These are phyloP conservation scores for thale cress (Arabidopsis thaliana) DNA, from an alignment of 345 rosid genomes.

Conservation along the genomic window TAIR10.1 NC_003071.7:15839501-15840000, in stretches of 20 bases:
- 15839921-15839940: constrained; percentile 9
- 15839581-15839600: constrained; percentile 21
- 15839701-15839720: constrained; percentile 48
- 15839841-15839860: constrained; percentile 5
- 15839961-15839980: constrained; percentile 67
- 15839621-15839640: constrained; percentile 77
- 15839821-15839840: neutral
- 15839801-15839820: neutral
- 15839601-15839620: constrained; percentile 51
- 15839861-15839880: neutral
- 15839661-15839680: constrained; percentile 69
- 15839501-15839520: constrained; percentile 81
- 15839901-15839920: neutral
- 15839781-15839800: neutral
- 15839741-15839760: neutral
- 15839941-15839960: constrained; percentile 81
- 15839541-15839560: neutral
- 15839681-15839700: constrained; percentile 80
- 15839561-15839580: constrained; percentile 18
- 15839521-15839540: neutral
- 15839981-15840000: constrained; percentile 62
- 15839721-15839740: neutral
- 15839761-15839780: neutral
- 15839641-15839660: constrained; percentile 57
- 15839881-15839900: neutral